Conservation (phyloP, 257 asterid species). For the Solanum medicagineum region DNA sequence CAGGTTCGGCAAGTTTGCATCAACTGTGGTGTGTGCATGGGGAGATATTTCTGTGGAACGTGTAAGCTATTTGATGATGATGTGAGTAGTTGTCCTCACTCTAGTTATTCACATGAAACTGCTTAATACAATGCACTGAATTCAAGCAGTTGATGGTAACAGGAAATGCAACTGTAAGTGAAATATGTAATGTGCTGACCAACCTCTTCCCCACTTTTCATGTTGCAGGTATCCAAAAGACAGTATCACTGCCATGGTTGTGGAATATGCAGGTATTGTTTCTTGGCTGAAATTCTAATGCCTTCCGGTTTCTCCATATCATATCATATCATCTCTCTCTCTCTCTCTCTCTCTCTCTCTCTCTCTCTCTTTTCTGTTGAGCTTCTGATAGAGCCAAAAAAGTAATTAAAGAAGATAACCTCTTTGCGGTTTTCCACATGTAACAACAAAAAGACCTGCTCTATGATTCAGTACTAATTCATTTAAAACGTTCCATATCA, state of each 20-base stretch:
- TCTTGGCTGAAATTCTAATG: background rate
- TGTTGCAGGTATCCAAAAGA: slow-evolving; percentile 56
- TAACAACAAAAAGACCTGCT: background rate
- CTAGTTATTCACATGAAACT: background rate
- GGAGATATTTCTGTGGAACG: slow-evolving; percentile 54
- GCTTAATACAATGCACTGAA: background rate
- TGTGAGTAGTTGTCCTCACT: slow-evolving; percentile 27
- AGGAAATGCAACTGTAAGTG: background rate
- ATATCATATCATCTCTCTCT: background rate
- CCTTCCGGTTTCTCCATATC: background rate
- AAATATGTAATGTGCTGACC: background rate
- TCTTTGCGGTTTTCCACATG: background rate
- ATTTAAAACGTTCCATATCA: background rate
- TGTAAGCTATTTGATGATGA: slow-evolving; percentile 92
- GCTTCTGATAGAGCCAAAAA: background rate
- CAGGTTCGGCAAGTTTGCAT: slow-evolving; percentile 70
- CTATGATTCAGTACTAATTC: background rate
- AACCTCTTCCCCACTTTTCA: background rate
- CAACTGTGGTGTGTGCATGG: slow-evolving; percentile 84
- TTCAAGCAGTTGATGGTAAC: background rate
- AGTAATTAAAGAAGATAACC: background rate
- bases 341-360: too few relatives aligned
- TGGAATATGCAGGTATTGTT: slow-evolving; percentile 79
- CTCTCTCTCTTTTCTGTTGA: background rate
- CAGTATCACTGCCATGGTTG: slow-evolving; percentile 82